Percentiles rank a stretch among this genome's conserved stretches.
Conservation (phyloP, 2,329 filamentous ascomycete genomes). For the Trichoderma asperellum region DNA sequence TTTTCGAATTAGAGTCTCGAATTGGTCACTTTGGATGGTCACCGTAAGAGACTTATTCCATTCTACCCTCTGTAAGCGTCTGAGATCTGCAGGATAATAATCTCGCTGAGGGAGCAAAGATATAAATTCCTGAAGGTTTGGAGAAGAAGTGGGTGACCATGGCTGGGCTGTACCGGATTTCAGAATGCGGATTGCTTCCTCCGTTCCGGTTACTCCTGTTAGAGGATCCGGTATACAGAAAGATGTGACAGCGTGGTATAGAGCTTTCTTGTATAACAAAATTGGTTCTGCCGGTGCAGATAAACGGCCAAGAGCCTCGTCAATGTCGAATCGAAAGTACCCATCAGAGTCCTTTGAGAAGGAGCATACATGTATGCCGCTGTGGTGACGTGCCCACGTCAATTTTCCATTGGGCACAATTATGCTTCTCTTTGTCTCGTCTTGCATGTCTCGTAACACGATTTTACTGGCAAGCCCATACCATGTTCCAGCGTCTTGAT, state of each 20-base stretch:
- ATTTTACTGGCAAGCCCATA: slow-evolving; percentile 64
- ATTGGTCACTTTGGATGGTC: slow-evolving; percentile 45
- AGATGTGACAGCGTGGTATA: slow-evolving; percentile 64
- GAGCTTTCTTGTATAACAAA: slow-evolving; percentile 60
- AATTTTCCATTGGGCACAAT: slow-evolving; percentile 56
- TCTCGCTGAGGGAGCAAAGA: slow-evolving; percentile 37
- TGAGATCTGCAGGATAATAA: slow-evolving; percentile 45
- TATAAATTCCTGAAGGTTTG: slow-evolving; percentile 16
- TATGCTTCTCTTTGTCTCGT: slow-evolving; percentile 51
- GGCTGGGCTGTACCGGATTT: slow-evolving; percentile 55
- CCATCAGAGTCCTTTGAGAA: not conserved
- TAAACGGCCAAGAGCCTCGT: slow-evolving; percentile 58
- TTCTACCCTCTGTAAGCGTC: slow-evolving; percentile 41
- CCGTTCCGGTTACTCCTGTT: slow-evolving; percentile 62
- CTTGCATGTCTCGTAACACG: slow-evolving; percentile 53
- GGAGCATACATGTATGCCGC: slow-evolving; percentile 48
- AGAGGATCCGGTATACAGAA: slow-evolving; percentile 60
- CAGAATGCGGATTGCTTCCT: slow-evolving; percentile 60
- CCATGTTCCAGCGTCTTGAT: slow-evolving; percentile 63
- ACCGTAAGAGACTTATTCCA: slow-evolving; percentile 43
- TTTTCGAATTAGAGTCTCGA: not conserved
- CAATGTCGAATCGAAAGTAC: slow-evolving; percentile 51
- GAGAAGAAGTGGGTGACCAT: slow-evolving; percentile 45
- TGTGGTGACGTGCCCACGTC: slow-evolving; percentile 32
- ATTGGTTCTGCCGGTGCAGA: slow-evolving; percentile 60